These are phyloP conservation scores for Cucurbitaria berberidis DNA, from an alignment of 2,329 filamentous ascomycete genomes.

Conservation along the genomic window DNA sequence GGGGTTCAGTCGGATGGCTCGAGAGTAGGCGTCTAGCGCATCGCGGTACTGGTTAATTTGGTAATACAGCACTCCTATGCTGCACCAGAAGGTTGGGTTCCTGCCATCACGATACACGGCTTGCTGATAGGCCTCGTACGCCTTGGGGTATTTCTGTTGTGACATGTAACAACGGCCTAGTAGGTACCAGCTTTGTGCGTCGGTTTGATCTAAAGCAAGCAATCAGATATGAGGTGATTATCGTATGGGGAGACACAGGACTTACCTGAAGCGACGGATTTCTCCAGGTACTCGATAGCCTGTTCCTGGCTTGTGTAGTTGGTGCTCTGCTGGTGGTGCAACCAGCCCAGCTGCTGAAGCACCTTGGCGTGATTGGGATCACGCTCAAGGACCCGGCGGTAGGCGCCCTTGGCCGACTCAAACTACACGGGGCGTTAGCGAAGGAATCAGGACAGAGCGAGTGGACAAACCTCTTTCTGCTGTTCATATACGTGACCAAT, in stretches of 20 bases:
- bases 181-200: conserved; percentile 98
- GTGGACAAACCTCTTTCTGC: conserved; percentile 85
- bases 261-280: conserved; percentile 90
- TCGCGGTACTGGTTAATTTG: conserved; percentile 99
- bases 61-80: conserved; percentile 97
- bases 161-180: conserved; percentile 99
- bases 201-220: conserved; percentile 73
- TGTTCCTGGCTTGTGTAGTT: conserved; percentile 92
- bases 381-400: conserved; percentile 89
- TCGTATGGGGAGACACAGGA: conserved; percentile 15
- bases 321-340: conserved; percentile 94
- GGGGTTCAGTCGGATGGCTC: conserved; percentile 93
- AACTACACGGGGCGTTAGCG: conserved; percentile 66
- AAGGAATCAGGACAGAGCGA: background rate
- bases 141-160: conserved; percentile 97
- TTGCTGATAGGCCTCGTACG: conserved; percentile 98
- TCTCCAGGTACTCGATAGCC: conserved; percentile 95
- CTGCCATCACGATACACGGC: conserved; percentile 97
- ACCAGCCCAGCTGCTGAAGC: conserved; percentile 94
- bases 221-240: conserved; percentile 25
- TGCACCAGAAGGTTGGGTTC: conserved; percentile 99
- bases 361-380: conserved; percentile 98
- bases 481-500: conserved; percentile 99
- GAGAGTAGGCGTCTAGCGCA: conserved; percentile 95
- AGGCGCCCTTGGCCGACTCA: conserved; percentile 89